A percentile compares a stretch with the other conserved stretches of the same genome.
Evolutionary conservation across 352 stramenopile species (phyloP).

Genomic region (Lagenidium giganteum): DNA sequence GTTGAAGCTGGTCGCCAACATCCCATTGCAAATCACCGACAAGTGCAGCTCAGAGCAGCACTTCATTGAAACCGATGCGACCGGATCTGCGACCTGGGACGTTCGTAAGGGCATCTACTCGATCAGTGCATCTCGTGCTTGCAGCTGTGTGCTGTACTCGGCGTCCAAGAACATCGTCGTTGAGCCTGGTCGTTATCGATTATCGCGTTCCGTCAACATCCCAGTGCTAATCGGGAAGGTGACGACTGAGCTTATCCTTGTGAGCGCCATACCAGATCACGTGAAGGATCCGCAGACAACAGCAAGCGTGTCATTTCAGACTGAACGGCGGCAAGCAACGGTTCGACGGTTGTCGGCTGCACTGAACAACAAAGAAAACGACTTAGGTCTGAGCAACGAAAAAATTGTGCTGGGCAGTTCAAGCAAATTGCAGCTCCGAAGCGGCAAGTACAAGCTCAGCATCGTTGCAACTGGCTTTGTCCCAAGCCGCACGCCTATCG

Average conservation of each 20-base stretch:
- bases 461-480: constrained; percentile 21
- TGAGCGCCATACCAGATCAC: neutral
- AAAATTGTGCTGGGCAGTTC: constrained; percentile 15
- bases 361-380: neutral
- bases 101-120: constrained; percentile 56
- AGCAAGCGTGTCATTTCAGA: too few relatives aligned
- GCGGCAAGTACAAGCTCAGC: constrained; percentile 32
- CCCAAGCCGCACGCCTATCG: constrained; percentile 14
- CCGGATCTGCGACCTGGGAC: constrained; percentile 44
- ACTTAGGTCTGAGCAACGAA: constrained; percentile 7
- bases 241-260: constrained; percentile 18
- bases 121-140: constrained; percentile 39
- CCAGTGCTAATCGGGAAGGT: constrained; percentile 56
- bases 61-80: constrained; percentile 30
- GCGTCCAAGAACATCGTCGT: constrained; percentile 63
- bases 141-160: constrained; percentile 58
- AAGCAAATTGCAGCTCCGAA: constrained; percentile 28
- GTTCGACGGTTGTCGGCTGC: neutral
- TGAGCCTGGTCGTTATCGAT: constrained; percentile 45
- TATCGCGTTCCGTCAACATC: constrained; percentile 42
- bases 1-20: constrained; percentile 26
- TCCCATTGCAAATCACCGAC: constrained; percentile 48
- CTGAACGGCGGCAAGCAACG: neutral
- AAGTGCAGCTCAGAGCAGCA: constrained; percentile 46
- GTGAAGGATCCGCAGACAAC: too few relatives aligned